Percentiles rank a stretch among this genome's conserved stretches.
Conservation (phyloP, 2,329 filamentous ascomycete genomes). For the Trichoderma sp. region DNA sequence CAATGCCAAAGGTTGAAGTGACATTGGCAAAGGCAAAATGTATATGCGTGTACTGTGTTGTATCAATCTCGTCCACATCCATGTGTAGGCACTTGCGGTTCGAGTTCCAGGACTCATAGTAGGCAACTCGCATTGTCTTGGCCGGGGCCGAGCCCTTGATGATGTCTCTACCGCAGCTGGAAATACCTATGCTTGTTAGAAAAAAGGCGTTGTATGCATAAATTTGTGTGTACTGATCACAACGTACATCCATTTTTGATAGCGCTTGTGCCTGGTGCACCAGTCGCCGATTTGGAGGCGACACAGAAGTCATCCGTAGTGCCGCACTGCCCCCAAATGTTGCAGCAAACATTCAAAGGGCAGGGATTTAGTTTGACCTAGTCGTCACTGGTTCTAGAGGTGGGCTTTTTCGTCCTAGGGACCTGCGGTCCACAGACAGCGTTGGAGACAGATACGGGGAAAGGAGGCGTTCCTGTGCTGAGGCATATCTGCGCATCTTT, state of each 20-base stretch:
- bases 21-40: conserved; percentile 35
- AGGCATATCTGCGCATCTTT: conserved; percentile 30
- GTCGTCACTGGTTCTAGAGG: conserved; percentile 28
- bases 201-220: neutral
- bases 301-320: conserved; percentile 43
- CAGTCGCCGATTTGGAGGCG: conserved; percentile 28
- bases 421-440: conserved; percentile 44
- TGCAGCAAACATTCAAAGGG: conserved; percentile 42
- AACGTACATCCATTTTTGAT: conserved; percentile 25
- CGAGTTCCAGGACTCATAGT: conserved; percentile 35
- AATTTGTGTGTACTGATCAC: neutral
- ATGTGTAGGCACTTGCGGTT: conserved; percentile 32
- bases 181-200: conserved; percentile 24
- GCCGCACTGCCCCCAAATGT: conserved; percentile 45
- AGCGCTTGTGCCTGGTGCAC: conserved; percentile 29
- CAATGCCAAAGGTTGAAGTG: conserved; percentile 22
- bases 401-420: conserved; percentile 36
- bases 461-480: conserved; percentile 32
- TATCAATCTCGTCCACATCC: conserved; percentile 28
- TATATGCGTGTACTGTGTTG: conserved; percentile 31
- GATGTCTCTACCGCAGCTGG: conserved; percentile 35
- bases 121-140: conserved; percentile 29
- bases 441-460: conserved; percentile 23
- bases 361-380: conserved; percentile 45
- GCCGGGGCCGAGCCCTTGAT: conserved; percentile 28